Base-by-base conservation (phyloP, 2,329 filamentous ascomycete genomes). In the Cladophialophora carrionii region DNA sequence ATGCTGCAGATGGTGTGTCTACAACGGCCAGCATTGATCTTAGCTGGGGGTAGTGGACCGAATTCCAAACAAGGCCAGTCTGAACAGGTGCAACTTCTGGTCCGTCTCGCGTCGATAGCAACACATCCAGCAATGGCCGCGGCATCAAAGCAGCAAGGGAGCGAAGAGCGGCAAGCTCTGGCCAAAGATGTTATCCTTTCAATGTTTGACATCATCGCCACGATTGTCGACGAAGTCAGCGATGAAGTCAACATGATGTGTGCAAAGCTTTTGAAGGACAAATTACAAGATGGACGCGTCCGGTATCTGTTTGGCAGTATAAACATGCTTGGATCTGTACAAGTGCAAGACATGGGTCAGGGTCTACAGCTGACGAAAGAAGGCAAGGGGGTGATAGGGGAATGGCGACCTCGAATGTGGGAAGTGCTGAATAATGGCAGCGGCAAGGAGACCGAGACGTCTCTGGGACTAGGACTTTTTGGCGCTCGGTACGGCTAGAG, bases 171-270 rank as follows among this genome's bases (percentile, higher is more conserved):
- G 34, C 68, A 68, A 31, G 43, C 59, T 22, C 57, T 54, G 43
- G 64, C 63, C 9, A 68, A 63, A 43, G 63, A 65, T 6, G 55
- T 72, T 26, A 53, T 64, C 14, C 66, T 63, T 6, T 76, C 80
- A 48, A 76, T 79, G 12, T 72, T 81, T 14, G 80, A 82, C 64
- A 78, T 81, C 14, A 79, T 79, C 10, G 76, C 79, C 9, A 76
- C 77, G 10, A 72, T 82, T 3, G 74, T 79, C 32, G 80, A 82
- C 62, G 74, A 75, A 17, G 76, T 81, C 60, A 75, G 78, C 17
- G 78, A 81, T 46, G 79, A 82, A 57, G 73, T 75, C 26, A 77
- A 78, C 12, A 71, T 77, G 17, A 76, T 80, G 57, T 80, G 79
- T 61, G 74, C 74, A 12, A 76, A 77, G 22, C 77, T 79, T 46